Evolutionary conservation across 2,329 filamentous ascomycete species (phyloP), one percentile per base, ranked within the genome.

Genomic region (Beauveria sp.): DNA sequence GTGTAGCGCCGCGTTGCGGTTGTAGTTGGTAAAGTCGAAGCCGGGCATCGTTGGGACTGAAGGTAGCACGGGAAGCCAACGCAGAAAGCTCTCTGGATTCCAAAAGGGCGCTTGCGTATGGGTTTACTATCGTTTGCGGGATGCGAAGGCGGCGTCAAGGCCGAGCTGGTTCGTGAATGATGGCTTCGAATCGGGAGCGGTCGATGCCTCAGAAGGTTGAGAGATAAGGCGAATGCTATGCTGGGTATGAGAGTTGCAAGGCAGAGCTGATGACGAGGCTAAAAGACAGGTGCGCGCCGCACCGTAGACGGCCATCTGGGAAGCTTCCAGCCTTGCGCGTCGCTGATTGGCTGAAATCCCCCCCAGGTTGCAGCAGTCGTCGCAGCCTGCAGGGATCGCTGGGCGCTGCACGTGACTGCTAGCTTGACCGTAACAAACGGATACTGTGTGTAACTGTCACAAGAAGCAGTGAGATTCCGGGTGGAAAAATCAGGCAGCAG

Each of bases 11-110:
- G 89, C 87, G 86, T 99, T 99, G 82, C 95, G 91, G 85, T 96
- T 96, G 86, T 98, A 95, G 84, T 99, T 99, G 77, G 92, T 96
- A 84, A 99, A 99, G 81, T 98, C 93, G 84, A 97, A 96, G 80
- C 93, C 93, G 71, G 90, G 88, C 95, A 99, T 99, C 71, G 73
- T 62, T 28, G 55, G 42, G 61, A 38, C 34, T 6, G 16, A 49
- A 50, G 28, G 58, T 28, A 12, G 45, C 55, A 22, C 49, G 24
- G 34, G 31, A 42, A 61, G 50, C 50, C 49, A n/a, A 55, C 28
- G 43, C 42, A 42, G 34, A 22, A 38, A 34, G 54, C 54, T 57
- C 31, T 58, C 43, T 40, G 20, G 2, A 12, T 31, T 16, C 42
- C 4, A 6, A 38, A 38, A 38, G 34, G 34, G 12, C 9, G 46